phyloP scores from a whole-genome alignment of 495 filamentous ascomycete genomes.

The Tetracladium marchalianum region DNA sequence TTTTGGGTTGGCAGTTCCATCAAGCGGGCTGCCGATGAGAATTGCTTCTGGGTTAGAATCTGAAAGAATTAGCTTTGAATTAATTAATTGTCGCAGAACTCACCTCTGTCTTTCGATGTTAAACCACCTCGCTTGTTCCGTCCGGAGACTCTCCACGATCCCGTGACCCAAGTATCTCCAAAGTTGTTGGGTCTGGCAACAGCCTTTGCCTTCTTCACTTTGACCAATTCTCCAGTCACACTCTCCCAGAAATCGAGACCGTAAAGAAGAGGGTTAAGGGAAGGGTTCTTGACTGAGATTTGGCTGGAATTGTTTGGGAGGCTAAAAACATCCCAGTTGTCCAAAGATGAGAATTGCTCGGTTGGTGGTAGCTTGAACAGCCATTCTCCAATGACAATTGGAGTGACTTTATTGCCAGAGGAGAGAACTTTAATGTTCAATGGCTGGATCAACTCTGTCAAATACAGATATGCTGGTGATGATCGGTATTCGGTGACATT shows the following conservation, averaged over 20 bases:
- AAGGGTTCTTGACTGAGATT: conserved; percentile 43
- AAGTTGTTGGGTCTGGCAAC: conserved; percentile 43
- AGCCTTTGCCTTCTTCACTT: conserved; percentile 34
- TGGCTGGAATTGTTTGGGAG: conserved; percentile 42
- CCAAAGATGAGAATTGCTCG: conserved; percentile 38
- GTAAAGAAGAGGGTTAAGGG: conserved; percentile 39
- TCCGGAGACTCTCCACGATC: conserved; percentile 43
- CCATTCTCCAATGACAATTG: conserved; percentile 43
- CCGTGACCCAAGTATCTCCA: conserved; percentile 52
- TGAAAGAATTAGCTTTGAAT: conserved; percentile 5
- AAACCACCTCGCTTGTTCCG: conserved; percentile 43
- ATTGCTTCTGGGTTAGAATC: conserved; percentile 57
- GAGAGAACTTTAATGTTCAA: conserved; percentile 35
- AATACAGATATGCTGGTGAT: conserved; percentile 36
- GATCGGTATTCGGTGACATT: conserved; percentile 47
- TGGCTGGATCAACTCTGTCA: conserved; percentile 44
- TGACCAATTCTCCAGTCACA: conserved; percentile 47
- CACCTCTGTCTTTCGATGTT: conserved; percentile 37
- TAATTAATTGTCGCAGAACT: not conserved
- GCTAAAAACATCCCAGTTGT: conserved; percentile 41
- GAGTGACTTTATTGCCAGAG: conserved; percentile 31
- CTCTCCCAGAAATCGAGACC: conserved; percentile 60
- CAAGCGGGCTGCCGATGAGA: conserved; percentile 45
- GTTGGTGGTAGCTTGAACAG: conserved; percentile 37
- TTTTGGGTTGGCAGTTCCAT: conserved; percentile 45